Conservation (phyloP, 139 green algal genomes). For the Auxenochlorella pyrenoidosa region DNA sequence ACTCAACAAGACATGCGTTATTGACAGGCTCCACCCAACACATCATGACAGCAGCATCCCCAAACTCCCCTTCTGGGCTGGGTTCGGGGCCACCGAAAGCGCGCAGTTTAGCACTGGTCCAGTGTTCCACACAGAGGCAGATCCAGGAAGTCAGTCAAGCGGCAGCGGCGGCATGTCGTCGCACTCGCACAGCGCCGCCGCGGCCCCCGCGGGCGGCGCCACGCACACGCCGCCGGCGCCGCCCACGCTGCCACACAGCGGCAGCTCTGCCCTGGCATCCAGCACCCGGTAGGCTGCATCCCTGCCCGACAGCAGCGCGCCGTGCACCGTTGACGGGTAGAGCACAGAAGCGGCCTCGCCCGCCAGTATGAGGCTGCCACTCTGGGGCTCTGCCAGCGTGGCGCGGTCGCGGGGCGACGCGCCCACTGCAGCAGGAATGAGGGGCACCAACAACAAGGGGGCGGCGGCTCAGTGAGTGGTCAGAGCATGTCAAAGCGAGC, state of each 20-base stretch:
- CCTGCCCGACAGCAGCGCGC: slow-evolving; percentile 31
- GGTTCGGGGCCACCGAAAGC: too few species aligned
- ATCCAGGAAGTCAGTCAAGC: not conserved
- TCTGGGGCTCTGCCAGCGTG: slow-evolving; percentile 42
- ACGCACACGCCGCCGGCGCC: slow-evolving; percentile 9
- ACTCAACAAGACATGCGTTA: too few species aligned
- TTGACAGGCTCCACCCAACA: too few species aligned
- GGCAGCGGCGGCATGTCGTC: not conserved
- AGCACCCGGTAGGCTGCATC: slow-evolving; percentile 1
- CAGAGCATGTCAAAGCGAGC: too few species aligned
- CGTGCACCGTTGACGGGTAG: slow-evolving; percentile 30
- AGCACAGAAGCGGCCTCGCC: slow-evolving; percentile 14
- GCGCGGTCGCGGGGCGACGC: slow-evolving; percentile 30
- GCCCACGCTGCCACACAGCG: slow-evolving; percentile 10
- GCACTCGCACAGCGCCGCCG: not conserved
- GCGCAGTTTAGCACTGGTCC: too few species aligned
- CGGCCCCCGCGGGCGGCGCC: not conserved
- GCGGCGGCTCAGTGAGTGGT: too few species aligned
- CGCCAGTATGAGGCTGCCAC: slow-evolving; percentile 33
- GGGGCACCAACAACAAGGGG: not conserved
- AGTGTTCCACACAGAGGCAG: not conserved
- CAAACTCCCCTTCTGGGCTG: too few species aligned
- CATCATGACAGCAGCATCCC: too few species aligned
- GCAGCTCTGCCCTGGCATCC: not conserved
- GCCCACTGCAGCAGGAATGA: not conserved